Conservation (phyloP, 805 yeast genomes). For the Saccharomycopsis amapae region DNA sequence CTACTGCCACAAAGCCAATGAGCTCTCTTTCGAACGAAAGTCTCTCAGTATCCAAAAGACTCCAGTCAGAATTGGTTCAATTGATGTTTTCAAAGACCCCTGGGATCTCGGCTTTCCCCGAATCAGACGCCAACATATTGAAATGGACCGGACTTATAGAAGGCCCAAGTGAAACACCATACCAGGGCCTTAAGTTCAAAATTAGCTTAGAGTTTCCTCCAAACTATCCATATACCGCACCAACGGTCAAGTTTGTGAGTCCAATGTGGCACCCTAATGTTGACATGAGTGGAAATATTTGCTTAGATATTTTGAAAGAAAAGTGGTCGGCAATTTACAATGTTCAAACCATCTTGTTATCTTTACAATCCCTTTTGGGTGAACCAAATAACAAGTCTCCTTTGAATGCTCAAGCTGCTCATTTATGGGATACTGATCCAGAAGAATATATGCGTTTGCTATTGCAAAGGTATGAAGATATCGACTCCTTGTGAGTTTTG, state of each 20-base stretch:
- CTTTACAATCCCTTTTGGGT: slow-evolving; percentile 52
- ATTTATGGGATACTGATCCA: slow-evolving; percentile 41
- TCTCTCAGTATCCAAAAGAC: slow-evolving; percentile 43
- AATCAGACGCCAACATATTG: slow-evolving; percentile 43
- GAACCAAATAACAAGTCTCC: slow-evolving; percentile 58
- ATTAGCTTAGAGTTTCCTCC: slow-evolving; percentile 44
- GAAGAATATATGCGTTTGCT: slow-evolving; percentile 30
- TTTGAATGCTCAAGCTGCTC: slow-evolving; percentile 50
- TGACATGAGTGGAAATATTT: slow-evolving; percentile 57
- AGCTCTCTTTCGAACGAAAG: slow-evolving; percentile 26
- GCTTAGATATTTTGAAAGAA: slow-evolving; percentile 56
- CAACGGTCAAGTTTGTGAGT: slow-evolving; percentile 45
- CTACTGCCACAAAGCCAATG: slow-evolving; percentile 5
- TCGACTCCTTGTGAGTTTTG: too few species aligned
- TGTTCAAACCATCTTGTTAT: slow-evolving; percentile 51
- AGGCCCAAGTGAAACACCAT: slow-evolving; percentile 53
- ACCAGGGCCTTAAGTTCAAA: slow-evolving; percentile 46
- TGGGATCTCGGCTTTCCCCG: slow-evolving; percentile 50
- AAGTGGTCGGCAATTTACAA: slow-evolving; percentile 60
- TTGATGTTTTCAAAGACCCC: slow-evolving; percentile 43
- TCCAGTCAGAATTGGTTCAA: slow-evolving; percentile 46
- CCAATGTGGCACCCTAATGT: slow-evolving; percentile 66
- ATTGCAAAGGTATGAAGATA: slow-evolving; percentile 20
- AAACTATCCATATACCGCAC: slow-evolving; percentile 54
- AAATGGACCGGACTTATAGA: slow-evolving; percentile 52